These are phyloP conservation scores for Knufia petricola DNA, from an alignment of 2,329 filamentous ascomycete genomes.

Conservation along the genomic window DNA sequence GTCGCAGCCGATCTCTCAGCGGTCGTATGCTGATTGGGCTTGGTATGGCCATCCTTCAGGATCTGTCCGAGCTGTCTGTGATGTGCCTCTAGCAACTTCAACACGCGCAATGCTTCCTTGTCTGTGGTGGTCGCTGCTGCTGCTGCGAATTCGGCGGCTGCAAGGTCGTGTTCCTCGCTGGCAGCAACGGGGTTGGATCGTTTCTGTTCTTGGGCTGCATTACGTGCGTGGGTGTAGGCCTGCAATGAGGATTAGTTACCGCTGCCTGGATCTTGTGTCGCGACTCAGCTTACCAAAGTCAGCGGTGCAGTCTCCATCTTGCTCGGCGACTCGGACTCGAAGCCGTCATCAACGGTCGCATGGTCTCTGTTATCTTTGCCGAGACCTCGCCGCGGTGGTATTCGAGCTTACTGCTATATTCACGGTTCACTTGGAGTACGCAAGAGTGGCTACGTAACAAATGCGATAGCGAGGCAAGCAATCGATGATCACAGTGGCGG, in stretches of 20 bases:
- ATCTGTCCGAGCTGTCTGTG: slow-evolving; percentile 76
- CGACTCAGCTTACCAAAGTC: slow-evolving; percentile 45
- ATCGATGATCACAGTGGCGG: neutral
- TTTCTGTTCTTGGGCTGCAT: slow-evolving; percentile 63
- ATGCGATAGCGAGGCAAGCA: neutral
- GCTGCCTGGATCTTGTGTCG: slow-evolving; percentile 6
- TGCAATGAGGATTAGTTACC: slow-evolving; percentile 30
- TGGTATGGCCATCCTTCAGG: slow-evolving; percentile 58
- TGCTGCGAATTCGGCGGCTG: slow-evolving; percentile 78
- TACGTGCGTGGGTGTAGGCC: slow-evolving; percentile 83
- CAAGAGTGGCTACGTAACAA: neutral
- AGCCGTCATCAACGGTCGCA: neutral
- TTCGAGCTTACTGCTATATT: no score
- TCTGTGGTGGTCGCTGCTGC: slow-evolving; percentile 65
- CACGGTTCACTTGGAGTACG: no score
- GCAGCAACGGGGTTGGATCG: slow-evolving; percentile 65
- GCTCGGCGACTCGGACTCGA: neutral
- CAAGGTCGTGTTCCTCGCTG: slow-evolving; percentile 76
- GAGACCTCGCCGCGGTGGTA: no score
- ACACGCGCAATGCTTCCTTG: slow-evolving; percentile 67
- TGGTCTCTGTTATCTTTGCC: no score
- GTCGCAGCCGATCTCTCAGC: neutral
- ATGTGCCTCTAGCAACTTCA: slow-evolving; percentile 77
- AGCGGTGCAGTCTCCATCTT: slow-evolving; percentile 61
- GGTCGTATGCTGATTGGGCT: slow-evolving; percentile 28